phyloP scores from a whole-genome alignment of 2,329 filamentous ascomycete species.

The Pseudogymnoascus sp. region DNA sequence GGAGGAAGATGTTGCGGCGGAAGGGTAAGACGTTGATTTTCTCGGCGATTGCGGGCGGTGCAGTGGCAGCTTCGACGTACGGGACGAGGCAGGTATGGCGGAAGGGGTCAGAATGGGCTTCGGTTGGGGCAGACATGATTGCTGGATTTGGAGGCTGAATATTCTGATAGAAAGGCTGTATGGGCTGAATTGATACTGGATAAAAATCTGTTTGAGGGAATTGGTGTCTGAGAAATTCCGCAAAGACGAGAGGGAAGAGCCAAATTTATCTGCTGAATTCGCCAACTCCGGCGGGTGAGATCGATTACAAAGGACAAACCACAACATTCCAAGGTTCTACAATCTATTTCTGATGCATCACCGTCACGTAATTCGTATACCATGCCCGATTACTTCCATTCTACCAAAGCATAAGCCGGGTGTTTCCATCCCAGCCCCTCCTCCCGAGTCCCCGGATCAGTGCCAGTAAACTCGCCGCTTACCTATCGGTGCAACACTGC shows the following conservation, averaged over 20 bases:
- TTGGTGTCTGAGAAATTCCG: neutral
- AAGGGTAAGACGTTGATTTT: neutral
- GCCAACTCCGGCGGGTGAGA: neutral
- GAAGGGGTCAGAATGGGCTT: neutral
- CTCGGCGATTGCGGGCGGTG: neutral
- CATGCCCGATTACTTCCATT: neutral
- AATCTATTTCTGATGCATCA: neutral
- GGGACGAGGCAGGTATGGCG: neutral
- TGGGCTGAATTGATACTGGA: neutral
- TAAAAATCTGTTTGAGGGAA: neutral
- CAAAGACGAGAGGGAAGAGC: neutral
- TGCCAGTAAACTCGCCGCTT: neutral
- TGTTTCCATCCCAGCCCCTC: neutral
- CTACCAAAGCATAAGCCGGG: neutral
- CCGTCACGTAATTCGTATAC: neutral
- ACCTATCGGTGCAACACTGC: neutral
- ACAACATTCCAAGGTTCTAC: neutral
- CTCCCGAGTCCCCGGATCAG: neutral
- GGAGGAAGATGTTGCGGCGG: neutral
- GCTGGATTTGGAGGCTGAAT: neutral
- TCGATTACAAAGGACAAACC: neutral
- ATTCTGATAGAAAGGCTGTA: neutral
- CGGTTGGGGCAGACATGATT: neutral
- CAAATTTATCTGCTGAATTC: slow-evolving; percentile 3
- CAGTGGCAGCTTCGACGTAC: neutral